Conservation (phyloP, 1,284 basidiomycete genomes). For the Sporisorium iseilematis-ciliati region DNA sequence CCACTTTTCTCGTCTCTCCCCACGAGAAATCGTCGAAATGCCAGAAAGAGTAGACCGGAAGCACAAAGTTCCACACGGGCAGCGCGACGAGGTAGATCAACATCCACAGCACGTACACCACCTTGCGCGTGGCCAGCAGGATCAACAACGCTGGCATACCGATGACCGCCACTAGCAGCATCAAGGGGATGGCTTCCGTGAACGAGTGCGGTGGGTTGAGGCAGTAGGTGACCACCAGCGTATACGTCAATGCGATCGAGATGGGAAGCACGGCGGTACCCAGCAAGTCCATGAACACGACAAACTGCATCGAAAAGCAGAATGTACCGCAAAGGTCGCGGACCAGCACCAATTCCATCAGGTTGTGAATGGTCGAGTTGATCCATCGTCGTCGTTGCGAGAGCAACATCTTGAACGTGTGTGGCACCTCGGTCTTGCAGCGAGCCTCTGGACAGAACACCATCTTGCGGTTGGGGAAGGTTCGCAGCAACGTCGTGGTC, state of each 20-base stretch:
- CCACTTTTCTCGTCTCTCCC: conserved; percentile 98
- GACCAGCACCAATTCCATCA: conserved; percentile 98
- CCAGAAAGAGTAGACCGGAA: conserved; percentile 94
- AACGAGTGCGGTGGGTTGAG: conserved; percentile 85
- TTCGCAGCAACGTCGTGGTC: conserved; percentile 77
- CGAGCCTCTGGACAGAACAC: conserved; percentile 97
- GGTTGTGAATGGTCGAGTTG: conserved; percentile 98
- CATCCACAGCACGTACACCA: conserved; percentile 98
- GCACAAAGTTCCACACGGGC: conserved; percentile 74
- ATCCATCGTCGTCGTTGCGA: conserved; percentile 99
- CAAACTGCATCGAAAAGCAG: conserved; percentile 80
- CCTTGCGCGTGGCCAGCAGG: conserved; percentile 90
- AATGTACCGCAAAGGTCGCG: conserved; percentile 81
- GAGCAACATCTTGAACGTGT: conserved; percentile 90
- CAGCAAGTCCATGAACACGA: conserved; percentile 97
- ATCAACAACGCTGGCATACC: conserved; percentile 94
- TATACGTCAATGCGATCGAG: conserved; percentile 91
- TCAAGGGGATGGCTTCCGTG: conserved; percentile 91
- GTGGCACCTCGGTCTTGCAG: conserved; percentile 95
- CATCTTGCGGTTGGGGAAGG: conserved; percentile 96
- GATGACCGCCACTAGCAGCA: conserved; percentile 88
- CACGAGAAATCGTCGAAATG: conserved; percentile 99
- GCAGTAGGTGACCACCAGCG: conserved; percentile 82
- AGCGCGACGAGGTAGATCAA: conserved; percentile 83
- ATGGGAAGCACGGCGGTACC: conserved; percentile 95